Evolutionary conservation across 2,329 filamentous ascomycete species (phyloP).

Genomic region (Alternaria novae-zelandiae): DNA sequence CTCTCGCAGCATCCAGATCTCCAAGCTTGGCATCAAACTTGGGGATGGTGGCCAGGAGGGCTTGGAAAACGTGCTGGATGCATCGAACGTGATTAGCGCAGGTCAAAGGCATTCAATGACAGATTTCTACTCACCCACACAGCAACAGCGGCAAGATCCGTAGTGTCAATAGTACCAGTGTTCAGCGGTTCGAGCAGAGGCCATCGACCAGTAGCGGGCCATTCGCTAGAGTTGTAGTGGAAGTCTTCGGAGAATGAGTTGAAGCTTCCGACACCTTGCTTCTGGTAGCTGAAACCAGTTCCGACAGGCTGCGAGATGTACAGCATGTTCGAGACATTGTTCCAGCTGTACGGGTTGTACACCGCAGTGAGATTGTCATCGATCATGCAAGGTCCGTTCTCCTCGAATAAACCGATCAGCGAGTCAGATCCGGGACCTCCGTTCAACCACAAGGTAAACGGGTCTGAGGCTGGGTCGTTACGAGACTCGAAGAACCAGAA

Average conservation of each 20-base stretch:
- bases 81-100: not conserved
- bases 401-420: slow-evolving; percentile 62
- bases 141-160: slow-evolving; percentile 60
- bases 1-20: slow-evolving; percentile 42
- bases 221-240: slow-evolving; percentile 53
- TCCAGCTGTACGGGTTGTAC: slow-evolving; percentile 67
- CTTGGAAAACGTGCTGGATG: slow-evolving; percentile 30
- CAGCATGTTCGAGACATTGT: slow-evolving; percentile 64
- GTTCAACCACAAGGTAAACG: slow-evolving; percentile 60
- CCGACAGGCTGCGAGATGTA: slow-evolving; percentile 69
- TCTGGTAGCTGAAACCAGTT: slow-evolving; percentile 59
- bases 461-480: slow-evolving; percentile 54
- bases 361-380: slow-evolving; percentile 25
- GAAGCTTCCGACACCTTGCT: slow-evolving; percentile 25
- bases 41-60: slow-evolving; percentile 28
- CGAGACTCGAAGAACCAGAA: slow-evolving; percentile 62
- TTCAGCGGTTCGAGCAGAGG: slow-evolving; percentile 53
- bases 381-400: slow-evolving; percentile 29
- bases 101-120: not conserved
- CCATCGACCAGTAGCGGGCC: slow-evolving; percentile 55
- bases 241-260: slow-evolving; percentile 53
- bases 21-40: slow-evolving; percentile 46
- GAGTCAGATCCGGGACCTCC: slow-evolving; percentile 60
- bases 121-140: slow-evolving; percentile 26
- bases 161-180: slow-evolving; percentile 59